Conservation (phyloP, 208 protist genomes). For the Leishmania major region DNA sequence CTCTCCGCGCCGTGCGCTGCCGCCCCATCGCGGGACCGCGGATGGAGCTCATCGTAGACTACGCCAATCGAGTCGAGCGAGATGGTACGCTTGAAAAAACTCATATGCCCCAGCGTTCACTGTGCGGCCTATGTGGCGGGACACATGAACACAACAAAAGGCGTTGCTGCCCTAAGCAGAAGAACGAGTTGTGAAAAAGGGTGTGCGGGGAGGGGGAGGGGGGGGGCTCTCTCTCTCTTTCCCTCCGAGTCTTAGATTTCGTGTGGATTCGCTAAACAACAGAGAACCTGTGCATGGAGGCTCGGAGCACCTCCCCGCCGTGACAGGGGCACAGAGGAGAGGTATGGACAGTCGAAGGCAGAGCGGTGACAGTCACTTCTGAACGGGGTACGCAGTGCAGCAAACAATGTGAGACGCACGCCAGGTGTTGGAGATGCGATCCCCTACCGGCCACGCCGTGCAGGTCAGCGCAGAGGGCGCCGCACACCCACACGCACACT, state of each 20-base stretch:
- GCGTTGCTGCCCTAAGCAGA: neutral
- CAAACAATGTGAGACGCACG: neutral
- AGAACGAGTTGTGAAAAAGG: neutral
- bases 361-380: neutral
- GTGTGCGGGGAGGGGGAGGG: neutral
- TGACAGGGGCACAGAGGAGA: neutral
- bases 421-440: neutral
- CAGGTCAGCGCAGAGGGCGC: neutral
- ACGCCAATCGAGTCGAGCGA: slow-evolving; percentile 54
- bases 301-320: too few species aligned
- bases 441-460: neutral
- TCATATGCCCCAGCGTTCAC: neutral
- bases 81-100: slow-evolving; percentile 47
- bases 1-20: slow-evolving; percentile 11
- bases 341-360: neutral
- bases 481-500: neutral
- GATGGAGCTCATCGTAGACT: slow-evolving; percentile 37
- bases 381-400: neutral
- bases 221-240: neutral
- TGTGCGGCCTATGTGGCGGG: neutral
- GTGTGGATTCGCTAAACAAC: neutral
- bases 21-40: slow-evolving; percentile 1
- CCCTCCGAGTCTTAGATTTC: neutral
- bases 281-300: neutral
- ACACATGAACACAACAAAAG: too few species aligned